Percentiles rank a stretch among this genome's conserved stretches.
Conservation (phyloP, 768 basidiomycete genomes). For the Lentinus tigrinus region DNA sequence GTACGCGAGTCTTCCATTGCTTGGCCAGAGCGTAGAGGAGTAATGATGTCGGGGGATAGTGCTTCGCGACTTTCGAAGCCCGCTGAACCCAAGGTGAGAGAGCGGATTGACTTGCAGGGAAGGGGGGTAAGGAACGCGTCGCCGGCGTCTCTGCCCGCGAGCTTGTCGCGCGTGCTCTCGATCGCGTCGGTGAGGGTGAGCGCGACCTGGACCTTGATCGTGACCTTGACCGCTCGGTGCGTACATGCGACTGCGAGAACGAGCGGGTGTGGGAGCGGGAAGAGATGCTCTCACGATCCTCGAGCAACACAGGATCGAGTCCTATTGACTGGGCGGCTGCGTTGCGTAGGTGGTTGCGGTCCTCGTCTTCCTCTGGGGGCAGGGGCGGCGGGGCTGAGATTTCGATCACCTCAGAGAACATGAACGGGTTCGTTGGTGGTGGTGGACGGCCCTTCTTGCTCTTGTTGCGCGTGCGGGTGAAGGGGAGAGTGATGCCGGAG, state of each 20-base stretch:
- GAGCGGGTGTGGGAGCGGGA: conserved; percentile 18
- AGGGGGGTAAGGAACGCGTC: conserved; percentile 44
- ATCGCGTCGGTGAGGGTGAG: conserved; percentile 6
- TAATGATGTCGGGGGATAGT: conserved; percentile 62
- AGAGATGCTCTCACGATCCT: conserved; percentile 30
- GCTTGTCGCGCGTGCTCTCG: conserved; percentile 14
- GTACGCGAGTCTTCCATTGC: conserved; percentile 67
- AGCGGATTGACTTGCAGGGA: conserved; percentile 56
- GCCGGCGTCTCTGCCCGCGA: conserved; percentile 13
- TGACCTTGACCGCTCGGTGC: conserved; percentile 13
- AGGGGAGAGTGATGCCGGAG: conserved; percentile 12
- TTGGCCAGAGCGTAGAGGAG: conserved; percentile 72
- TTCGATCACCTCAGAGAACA: conserved; percentile 73
- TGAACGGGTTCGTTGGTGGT: conserved; percentile 35
- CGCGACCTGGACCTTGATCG: conserved; percentile 13
- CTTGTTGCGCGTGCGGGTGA: conserved; percentile 18
- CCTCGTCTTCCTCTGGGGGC: conserved; percentile 57
- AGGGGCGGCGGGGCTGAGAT: conserved; percentile 46
- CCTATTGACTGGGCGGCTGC: conserved; percentile 79
- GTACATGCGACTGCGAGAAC: conserved; percentile 9
- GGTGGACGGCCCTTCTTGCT: conserved; percentile 20
- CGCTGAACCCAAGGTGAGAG: conserved; percentile 54
- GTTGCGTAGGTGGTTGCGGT: conserved; percentile 72
- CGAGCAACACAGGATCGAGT: conserved; percentile 52
- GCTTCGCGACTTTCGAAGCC: conserved; percentile 56